Conservation (phyloP, 2,329 filamentous ascomycete genomes). For the Aspergillus niger region DNA sequence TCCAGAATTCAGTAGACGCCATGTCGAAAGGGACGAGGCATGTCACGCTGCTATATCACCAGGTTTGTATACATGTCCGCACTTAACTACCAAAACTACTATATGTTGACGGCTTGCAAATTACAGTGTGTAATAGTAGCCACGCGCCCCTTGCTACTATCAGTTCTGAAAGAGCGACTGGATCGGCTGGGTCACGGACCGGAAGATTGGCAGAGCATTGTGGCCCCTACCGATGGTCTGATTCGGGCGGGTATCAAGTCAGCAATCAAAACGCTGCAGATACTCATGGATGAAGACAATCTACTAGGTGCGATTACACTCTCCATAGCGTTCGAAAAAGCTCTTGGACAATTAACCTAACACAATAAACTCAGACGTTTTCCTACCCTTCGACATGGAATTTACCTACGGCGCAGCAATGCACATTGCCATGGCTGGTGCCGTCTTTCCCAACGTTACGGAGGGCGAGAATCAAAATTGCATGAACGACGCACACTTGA, state of each 20-base stretch:
- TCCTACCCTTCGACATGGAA: slow-evolving; percentile 42
- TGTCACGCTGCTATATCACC: slow-evolving; percentile 44
- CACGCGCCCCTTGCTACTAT: slow-evolving; percentile 43
- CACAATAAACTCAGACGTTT: slow-evolving; percentile 28
- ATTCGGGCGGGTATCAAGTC: slow-evolving; percentile 48
- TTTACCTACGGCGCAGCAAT: slow-evolving; percentile 41
- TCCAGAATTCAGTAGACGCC: slow-evolving; percentile 37
- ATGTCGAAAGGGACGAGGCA: slow-evolving; percentile 43
- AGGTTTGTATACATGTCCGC: slow-evolving; percentile 29
- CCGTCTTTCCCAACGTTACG: slow-evolving; percentile 36
- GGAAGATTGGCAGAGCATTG: slow-evolving; percentile 38
- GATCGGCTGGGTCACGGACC: slow-evolving; percentile 29
- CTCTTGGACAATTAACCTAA: not conserved
- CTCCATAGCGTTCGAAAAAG: too few relatives aligned
- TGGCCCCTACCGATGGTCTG: slow-evolving; percentile 37
- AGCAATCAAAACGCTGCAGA: slow-evolving; percentile 43
- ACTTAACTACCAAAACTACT: too few relatives aligned
- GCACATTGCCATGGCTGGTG: slow-evolving; percentile 42
- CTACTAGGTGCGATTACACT: slow-evolving; percentile 33
- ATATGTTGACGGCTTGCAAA: too few relatives aligned
- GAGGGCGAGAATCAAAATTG: slow-evolving; percentile 23
- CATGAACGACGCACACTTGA: slow-evolving; percentile 24
- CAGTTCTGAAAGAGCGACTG: slow-evolving; percentile 42
- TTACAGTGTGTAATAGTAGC: slow-evolving; percentile 42
- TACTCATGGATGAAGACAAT: slow-evolving; percentile 39